A percentile compares a stretch with the other conserved stretches of the same genome.
Conservation (phyloP, 345 rosid species). For the Arabidopsis thaliana region DNA sequence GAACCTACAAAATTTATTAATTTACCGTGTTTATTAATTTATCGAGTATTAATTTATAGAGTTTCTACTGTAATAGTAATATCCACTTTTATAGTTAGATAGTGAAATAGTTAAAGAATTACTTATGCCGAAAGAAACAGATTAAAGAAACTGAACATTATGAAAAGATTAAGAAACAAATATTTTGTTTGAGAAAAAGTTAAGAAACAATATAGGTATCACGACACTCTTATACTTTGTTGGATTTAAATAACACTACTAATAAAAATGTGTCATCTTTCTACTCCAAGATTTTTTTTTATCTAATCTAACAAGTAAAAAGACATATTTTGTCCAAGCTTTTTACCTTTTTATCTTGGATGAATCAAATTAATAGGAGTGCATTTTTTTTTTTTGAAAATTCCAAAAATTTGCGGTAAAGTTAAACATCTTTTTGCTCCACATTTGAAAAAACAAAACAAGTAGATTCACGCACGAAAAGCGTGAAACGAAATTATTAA, state of each 20-base stretch:
- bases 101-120: too few relatives aligned
- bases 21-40: too few relatives aligned
- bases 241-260: not conserved
- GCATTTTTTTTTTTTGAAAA: not conserved
- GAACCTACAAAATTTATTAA: too few relatives aligned
- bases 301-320: conserved; percentile 1
- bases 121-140: too few relatives aligned
- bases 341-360: conserved; percentile 6
- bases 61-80: too few relatives aligned
- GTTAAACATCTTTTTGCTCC: conserved; percentile 34
- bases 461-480: conserved; percentile 38
- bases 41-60: too few relatives aligned
- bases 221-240: too few relatives aligned
- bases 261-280: not conserved
- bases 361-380: conserved; percentile 15
- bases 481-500: conserved; percentile 25
- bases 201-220: too few relatives aligned
- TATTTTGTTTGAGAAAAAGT: too few relatives aligned
- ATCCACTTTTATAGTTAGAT: too few relatives aligned
- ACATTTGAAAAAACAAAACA: not conserved
- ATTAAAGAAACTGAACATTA: too few relatives aligned
- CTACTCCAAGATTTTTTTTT: not conserved
- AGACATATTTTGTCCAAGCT: conserved; percentile 33
- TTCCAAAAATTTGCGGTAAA: conserved; percentile 27
- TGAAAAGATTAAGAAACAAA: too few relatives aligned